Conservation (phyloP, 2,329 filamentous ascomycete species). For the Neofusicoccum umdonicola region DNA sequence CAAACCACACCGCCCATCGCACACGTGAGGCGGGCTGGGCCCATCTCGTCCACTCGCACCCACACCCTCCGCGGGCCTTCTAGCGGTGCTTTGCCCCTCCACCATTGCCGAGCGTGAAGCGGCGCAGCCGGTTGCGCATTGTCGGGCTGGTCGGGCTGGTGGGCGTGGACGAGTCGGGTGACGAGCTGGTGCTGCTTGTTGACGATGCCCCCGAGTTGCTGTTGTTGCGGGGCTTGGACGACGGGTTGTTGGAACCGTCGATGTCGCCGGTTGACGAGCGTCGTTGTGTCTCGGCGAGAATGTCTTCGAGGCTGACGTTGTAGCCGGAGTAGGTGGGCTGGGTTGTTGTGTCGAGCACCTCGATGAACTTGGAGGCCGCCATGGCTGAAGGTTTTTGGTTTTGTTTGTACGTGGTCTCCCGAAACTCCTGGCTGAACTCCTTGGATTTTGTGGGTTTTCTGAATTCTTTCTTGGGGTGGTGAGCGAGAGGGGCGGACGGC, state of each 20-base stretch:
- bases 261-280: slow-evolving; percentile 22
- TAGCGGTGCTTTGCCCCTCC: slow-evolving; percentile 3
- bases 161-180: slow-evolving; percentile 7
- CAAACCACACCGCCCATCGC: background rate
- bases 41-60: no score
- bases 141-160: slow-evolving; percentile 13
- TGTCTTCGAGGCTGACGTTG: slow-evolving; percentile 40
- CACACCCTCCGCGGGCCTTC: background rate
- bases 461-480: background rate
- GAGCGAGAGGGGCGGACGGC: background rate
- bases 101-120: slow-evolving; percentile 1
- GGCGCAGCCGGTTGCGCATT: slow-evolving; percentile 8
- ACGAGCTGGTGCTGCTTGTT: background rate
- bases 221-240: slow-evolving; percentile 6
- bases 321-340: slow-evolving; percentile 33
- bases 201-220: slow-evolving; percentile 7
- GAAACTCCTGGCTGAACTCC: background rate
- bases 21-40: background rate
- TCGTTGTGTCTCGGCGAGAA: slow-evolving; percentile 37
- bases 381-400: slow-evolving; percentile 8
- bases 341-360: slow-evolving; percentile 36
- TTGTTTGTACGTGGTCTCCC: background rate
- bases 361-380: slow-evolving; percentile 39
- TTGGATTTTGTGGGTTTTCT: background rate
- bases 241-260: background rate